These are phyloP conservation scores for Trichoderma breve DNA, from an alignment of 2,329 filamentous ascomycete genomes.

Conservation along the genomic window DNA sequence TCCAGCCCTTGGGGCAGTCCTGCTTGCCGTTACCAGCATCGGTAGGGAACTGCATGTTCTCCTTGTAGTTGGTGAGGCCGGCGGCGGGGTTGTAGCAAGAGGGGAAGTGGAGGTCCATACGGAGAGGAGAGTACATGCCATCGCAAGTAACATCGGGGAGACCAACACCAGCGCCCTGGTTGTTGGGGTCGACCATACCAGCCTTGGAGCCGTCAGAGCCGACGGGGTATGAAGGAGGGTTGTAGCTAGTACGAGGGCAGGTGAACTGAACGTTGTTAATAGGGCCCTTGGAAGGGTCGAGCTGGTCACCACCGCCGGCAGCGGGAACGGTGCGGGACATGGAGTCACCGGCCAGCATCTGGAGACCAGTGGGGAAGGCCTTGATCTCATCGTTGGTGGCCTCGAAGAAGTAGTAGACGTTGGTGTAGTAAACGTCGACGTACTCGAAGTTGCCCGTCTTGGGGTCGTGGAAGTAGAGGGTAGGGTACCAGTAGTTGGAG, in stretches of 20 bases:
- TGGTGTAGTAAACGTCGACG: conserved; percentile 70
- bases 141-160: conserved; percentile 72
- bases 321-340: conserved; percentile 56
- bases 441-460: conserved; percentile 61
- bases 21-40: conserved; percentile 44
- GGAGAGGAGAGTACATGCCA: conserved; percentile 57
- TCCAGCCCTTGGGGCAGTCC: conserved; percentile 55
- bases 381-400: conserved; percentile 62
- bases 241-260: conserved; percentile 54
- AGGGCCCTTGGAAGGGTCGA: conserved; percentile 51
- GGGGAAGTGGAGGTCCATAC: conserved; percentile 69
- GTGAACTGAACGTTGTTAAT: conserved; percentile 58
- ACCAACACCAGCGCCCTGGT: conserved; percentile 57
- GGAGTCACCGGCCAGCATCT: conserved; percentile 68
- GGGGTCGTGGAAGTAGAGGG: conserved; percentile 65
- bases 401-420: conserved; percentile 75
- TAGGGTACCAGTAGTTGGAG: conserved; percentile 76
- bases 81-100: conserved; percentile 68
- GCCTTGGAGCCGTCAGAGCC: conserved; percentile 54
- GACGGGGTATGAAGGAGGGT: conserved; percentile 50
- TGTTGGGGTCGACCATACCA: conserved; percentile 54
- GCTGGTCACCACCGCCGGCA: conserved; percentile 48
- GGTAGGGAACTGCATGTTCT: conserved; percentile 64
- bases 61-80: conserved; percentile 58
- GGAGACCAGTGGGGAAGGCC: conserved; percentile 68